Evolutionary conservation across 208 protist species (phyloP), one percentile per base, ranked within the genome.

Genomic region (Kentomonas sorsogonicus): DNA sequence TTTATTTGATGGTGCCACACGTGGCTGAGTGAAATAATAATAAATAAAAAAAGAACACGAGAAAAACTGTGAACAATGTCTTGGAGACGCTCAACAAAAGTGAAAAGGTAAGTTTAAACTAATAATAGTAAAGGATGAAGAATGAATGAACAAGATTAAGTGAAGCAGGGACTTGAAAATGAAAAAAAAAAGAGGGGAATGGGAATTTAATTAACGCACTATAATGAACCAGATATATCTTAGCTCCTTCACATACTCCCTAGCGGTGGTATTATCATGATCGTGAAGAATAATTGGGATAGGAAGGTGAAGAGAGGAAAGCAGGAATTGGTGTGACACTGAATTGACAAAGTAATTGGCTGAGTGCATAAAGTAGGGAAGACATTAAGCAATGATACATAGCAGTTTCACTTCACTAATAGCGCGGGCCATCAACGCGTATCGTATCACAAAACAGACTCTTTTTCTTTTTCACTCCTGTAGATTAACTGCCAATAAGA

Each of bases 11-110:
- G n/a, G n/a, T 11, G 33, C 33, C 11, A 11, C 33, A 36, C 33
- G 5, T 36, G 33, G 7, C 33, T 9, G 16, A 52, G n/a, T 46
- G 52, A 26, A 33, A 40, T 7, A 36, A 59, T 33, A 70, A 62
- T 9, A 41, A 23, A 43, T 11, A 57, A 53, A 53, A 62, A 65
- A 60, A 44, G 26, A 39, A 1, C 53, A 56, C 46, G 45, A 50
- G 13, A 53, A 15, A 55, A 45, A 30, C 25, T 38, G 53, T 5
- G 18, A 45, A 43, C 27, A 58, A 70, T 38, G 50, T 23, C 23
- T 23, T 16, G n/a, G n/a, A n/a, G n/a, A 60, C 10, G 39, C 5
- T 31, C n/a, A 60, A 60, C 3, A 5, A 50, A 44, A 45, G 23
- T 16, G 11, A 53, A 33, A 60, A 39, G 18, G 6, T 26, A 10